phyloP scores from a whole-genome alignment of 176 grass and related monocot genomes.

The Ananas comosus region DNA sequence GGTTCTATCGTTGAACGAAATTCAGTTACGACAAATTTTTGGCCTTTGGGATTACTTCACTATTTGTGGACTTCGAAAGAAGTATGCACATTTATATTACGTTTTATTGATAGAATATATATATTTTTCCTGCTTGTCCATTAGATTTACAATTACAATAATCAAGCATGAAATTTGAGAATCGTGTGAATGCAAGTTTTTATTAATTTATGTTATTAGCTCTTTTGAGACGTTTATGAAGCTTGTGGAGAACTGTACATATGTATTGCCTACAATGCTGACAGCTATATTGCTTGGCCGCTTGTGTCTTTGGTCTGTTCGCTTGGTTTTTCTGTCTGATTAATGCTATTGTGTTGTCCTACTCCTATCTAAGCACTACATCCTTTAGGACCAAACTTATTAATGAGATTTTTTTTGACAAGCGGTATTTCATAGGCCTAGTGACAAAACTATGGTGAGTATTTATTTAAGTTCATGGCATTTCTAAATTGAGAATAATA shows the following conservation, averaged over 20 bases:
- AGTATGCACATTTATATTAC: slow-evolving; percentile 42
- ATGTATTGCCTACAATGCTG: no score
- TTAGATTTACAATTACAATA: not conserved
- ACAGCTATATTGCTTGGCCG: not conserved
- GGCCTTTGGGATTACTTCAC: slow-evolving; percentile 78
- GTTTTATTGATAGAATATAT: not conserved
- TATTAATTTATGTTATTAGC: not conserved
- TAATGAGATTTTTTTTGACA: no score
- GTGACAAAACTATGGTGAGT: no score
- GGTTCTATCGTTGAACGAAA: slow-evolving; percentile 64
- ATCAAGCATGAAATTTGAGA: not conserved
- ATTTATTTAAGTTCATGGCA: no score
- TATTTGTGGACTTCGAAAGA: slow-evolving; percentile 65
- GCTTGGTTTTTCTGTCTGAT: not conserved
- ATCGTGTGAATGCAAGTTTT: not conserved
- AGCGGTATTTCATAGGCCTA: no score
- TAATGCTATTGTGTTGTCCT: no score
- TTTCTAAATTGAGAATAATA: no score
- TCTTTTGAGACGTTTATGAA: not conserved
- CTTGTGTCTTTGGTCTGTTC: not conserved
- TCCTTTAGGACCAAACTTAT: no score
- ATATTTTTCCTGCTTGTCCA: not conserved
- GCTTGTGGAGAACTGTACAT: not conserved
- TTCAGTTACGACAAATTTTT: slow-evolving; percentile 71
- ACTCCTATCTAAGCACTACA: no score